phyloP scores from a whole-genome alignment of 805 yeast species.

The Candida railenensis region DNA sequence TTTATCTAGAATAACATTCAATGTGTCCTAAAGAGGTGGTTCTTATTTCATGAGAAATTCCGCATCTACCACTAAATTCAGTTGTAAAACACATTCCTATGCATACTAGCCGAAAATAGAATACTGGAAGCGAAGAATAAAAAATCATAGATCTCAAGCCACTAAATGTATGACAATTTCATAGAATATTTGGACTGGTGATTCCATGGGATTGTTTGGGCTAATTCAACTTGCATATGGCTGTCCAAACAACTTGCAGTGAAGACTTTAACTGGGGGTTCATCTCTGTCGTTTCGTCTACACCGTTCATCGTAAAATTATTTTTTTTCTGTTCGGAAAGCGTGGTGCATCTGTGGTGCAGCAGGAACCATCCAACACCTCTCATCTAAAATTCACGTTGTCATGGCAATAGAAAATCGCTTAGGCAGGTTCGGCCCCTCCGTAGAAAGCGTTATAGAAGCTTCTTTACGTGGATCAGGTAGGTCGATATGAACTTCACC shows the following conservation, averaged over 20 bases:
- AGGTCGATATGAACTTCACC: too few relatives aligned
- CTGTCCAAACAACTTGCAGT: too few relatives aligned
- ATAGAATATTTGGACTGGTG: too few relatives aligned
- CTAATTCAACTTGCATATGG: too few relatives aligned
- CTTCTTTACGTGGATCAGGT: background rate
- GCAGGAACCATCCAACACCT: background rate
- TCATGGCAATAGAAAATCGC: background rate
- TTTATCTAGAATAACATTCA: too few relatives aligned
- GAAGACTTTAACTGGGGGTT: too few relatives aligned
- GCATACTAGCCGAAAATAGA: background rate
- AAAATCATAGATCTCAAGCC: background rate
- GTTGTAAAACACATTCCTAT: background rate
- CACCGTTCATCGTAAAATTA: background rate
- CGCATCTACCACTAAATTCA: background rate
- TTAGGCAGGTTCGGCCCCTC: background rate
- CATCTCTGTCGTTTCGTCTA: too few relatives aligned
- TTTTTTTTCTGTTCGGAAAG: background rate
- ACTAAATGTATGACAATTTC: background rate
- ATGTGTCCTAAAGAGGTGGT: too few relatives aligned
- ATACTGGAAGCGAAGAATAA: background rate
- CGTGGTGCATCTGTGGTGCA: background rate
- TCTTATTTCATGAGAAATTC: background rate
- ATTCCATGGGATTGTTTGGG: too few relatives aligned
- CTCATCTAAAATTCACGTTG: background rate
- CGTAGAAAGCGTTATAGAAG: background rate